Evolutionary conservation across 2,329 filamentous ascomycete species (phyloP), one percentile per base, ranked within the genome.

Genomic region (Lasiodiplodia sp.): DNA sequence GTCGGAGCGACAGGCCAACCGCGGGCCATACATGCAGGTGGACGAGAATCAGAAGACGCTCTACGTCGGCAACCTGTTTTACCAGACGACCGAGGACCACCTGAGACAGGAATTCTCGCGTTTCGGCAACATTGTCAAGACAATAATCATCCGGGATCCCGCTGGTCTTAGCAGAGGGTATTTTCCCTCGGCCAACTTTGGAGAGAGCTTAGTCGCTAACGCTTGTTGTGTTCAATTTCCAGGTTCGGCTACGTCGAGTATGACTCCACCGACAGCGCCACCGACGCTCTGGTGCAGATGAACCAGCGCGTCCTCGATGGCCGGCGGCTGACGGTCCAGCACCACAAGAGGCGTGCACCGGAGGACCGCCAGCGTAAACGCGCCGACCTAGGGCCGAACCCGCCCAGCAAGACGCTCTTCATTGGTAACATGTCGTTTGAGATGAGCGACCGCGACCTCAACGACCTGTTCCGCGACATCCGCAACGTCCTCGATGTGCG

Each of bases 341-440:
- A 84, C 76, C 86, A 89, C 71, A 74, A 68, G 28, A 69, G 72
- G 44, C 76, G 72, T 67, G 65, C 47, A 71, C 56, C 68, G 64
- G 63, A 53, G 23, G 25, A 14, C 21, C 53, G 12, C n/a, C 12
- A 44, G 3, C 25, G 71, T 70, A 37, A 56, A 44, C 57, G 67
- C 58, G 38, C 38, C 38, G 44, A 69, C 70, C 52, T 49, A 57
- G 21, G 58, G 40, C 64, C 57, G 66, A 12, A 4, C 55, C 31
- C n/a, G 38, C 89, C 90, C 3, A 86, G 87, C 64, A 88, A 86
- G 75, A 92, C 90, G 1, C 82, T 97, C 40, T 97, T 91, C 83
- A 87, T 97, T 73, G 93, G 93, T 72, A 96, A 96, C 83, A 88
- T 97, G 80, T 90, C 92, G 12, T 96, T 92, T 77, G 92, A 96